Conservation (phyloP, 1,284 basidiomycete genomes). For the Tilletiaria anomala region DNA sequence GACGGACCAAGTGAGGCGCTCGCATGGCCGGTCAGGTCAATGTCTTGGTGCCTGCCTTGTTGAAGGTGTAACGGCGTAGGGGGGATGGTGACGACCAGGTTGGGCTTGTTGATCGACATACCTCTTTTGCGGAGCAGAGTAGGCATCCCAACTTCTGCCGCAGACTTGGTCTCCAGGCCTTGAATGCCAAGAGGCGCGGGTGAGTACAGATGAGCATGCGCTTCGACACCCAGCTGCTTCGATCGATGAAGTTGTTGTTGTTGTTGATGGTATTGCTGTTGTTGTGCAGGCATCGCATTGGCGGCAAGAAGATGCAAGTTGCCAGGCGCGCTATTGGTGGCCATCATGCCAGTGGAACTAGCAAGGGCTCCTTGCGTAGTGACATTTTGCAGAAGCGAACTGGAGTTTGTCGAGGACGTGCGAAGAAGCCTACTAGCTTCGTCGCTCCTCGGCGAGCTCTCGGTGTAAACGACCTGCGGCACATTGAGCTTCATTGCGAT, state of each 20-base stretch:
- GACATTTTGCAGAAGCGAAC: background rate
- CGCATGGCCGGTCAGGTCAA: constrained; percentile 3
- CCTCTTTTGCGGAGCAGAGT: constrained; percentile 29
- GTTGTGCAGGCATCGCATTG: background rate
- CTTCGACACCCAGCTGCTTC: background rate
- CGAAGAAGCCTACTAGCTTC: background rate
- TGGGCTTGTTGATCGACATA: constrained; percentile 23
- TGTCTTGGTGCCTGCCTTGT: constrained; percentile 11
- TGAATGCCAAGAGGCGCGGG: constrained; percentile 7
- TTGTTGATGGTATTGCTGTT: constrained; percentile 1
- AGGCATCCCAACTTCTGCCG: constrained; percentile 9
- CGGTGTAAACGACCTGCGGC: too few relatives aligned
- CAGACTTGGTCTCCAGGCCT: too few relatives aligned
- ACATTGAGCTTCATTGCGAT: background rate
- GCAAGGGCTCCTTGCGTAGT: background rate
- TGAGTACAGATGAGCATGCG: background rate
- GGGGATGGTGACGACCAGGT: constrained; percentile 26
- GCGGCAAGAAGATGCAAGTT: background rate
- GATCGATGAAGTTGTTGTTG: background rate
- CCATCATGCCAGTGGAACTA: background rate
- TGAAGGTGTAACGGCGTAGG: constrained; percentile 20
- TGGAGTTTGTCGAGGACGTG: too few relatives aligned
- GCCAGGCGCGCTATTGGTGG: background rate
- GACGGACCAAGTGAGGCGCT: constrained; percentile 1
- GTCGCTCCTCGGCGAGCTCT: background rate